Percentiles rank a stretch among this genome's conserved stretches.
These are phyloP conservation scores for Hirsutella minnesotensis DNA, from an alignment of 2,329 filamentous ascomycete species.

Conservation along the genomic window DNA sequence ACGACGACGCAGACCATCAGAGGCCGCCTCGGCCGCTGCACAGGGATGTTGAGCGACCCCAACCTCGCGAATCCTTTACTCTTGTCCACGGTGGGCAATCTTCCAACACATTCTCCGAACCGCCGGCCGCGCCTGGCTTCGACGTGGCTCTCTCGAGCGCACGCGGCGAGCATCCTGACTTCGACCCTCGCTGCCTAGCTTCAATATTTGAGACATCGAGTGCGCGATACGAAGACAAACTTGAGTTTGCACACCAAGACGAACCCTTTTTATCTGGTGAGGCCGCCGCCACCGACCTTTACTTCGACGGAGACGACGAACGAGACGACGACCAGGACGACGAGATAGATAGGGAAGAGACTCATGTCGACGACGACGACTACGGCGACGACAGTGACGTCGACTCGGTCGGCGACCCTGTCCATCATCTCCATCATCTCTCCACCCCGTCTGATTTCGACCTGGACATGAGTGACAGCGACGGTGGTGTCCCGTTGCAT, in stretches of 20 bases:
- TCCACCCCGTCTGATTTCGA: constrained; percentile 12
- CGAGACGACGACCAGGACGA: not conserved
- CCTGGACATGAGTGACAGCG: constrained; percentile 22
- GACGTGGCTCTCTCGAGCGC: no score
- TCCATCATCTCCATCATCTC: constrained; percentile 1
- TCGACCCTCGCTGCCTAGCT: not conserved
- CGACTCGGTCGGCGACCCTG: constrained; percentile 1
- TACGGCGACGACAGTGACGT: not conserved
- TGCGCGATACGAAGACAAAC: not conserved
- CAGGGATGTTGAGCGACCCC: not conserved
- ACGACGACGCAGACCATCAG: not conserved
- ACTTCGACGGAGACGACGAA: not conserved
- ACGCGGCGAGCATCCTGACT: no score
- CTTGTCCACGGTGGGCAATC: no score
- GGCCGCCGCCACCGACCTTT: not conserved
- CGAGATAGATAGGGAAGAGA: not conserved
- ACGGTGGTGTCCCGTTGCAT: constrained; percentile 18
- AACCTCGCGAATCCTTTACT: no score
- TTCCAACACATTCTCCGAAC: no score
- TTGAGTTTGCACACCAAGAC: not conserved
- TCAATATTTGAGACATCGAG: not conserved
- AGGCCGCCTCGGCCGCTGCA: no score
- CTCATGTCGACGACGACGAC: not conserved
- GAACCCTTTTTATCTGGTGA: not conserved
- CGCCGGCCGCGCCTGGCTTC: no score